Conservation (phyloP, 768 basidiomycete species). For the Cystobasidium tubakii region DNA sequence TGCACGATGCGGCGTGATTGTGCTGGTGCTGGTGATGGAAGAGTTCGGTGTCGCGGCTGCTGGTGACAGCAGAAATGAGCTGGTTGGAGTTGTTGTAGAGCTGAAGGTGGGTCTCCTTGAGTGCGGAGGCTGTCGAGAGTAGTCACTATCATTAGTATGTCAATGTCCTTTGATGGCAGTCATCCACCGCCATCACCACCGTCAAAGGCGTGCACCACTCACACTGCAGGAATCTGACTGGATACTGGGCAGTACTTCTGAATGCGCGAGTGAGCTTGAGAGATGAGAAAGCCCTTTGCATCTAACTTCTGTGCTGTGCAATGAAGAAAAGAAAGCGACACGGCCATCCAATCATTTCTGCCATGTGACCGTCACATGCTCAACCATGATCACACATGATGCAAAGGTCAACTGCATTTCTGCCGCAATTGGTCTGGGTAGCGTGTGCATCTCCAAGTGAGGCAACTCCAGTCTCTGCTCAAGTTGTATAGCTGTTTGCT, state of each 20-base stretch:
- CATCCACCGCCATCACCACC: too few relatives aligned
- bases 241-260: background rate
- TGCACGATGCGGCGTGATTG: background rate
- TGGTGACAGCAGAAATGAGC: background rate
- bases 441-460: too few relatives aligned
- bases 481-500: too few relatives aligned
- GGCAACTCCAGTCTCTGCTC: too few relatives aligned
- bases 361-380: background rate
- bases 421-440: too few relatives aligned
- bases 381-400: background rate
- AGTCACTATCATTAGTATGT: background rate
- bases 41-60: background rate
- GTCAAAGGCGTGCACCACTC: background rate
- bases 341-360: background rate
- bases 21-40: background rate
- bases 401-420: background rate
- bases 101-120: conserved; percentile 5
- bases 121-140: background rate
- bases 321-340: background rate
- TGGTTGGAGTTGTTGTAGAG: conserved; percentile 4
- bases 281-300: background rate
- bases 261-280: background rate
- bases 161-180: background rate
- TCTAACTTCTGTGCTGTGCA: background rate
- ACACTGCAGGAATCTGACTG: background rate